A percentile compares a stretch with the other conserved stretches of the same genome.
Conservation (phyloP, 2,329 filamentous ascomycete species). For the Aspergillus glaucus region DNA sequence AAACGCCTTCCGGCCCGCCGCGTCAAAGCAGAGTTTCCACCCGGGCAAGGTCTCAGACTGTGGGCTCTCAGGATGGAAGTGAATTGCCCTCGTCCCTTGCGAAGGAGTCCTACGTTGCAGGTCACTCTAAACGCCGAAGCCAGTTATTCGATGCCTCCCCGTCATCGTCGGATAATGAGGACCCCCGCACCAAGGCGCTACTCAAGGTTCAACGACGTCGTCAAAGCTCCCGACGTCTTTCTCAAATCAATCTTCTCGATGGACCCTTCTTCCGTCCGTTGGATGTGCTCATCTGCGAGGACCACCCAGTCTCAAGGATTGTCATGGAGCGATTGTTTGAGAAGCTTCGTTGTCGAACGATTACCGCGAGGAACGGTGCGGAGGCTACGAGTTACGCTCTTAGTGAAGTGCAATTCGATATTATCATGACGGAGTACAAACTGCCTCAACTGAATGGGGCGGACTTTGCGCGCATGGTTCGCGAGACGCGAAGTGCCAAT, state of each 20-base stretch:
- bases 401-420: slow-evolving; percentile 96
- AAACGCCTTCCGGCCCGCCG: slow-evolving; percentile 54
- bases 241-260: slow-evolving; percentile 79
- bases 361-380: slow-evolving; percentile 81
- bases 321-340: slow-evolving; percentile 99
- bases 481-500: slow-evolving; percentile 93
- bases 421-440: slow-evolving; percentile 97
- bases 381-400: slow-evolving; percentile 91
- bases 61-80: slow-evolving; percentile 80
- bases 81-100: slow-evolving; percentile 62
- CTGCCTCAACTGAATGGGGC: slow-evolving; percentile 90
- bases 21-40: slow-evolving; percentile 60
- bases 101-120: slow-evolving; percentile 55
- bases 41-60: slow-evolving; percentile 79
- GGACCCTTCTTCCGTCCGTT: slow-evolving; percentile 82
- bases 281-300: slow-evolving; percentile 93
- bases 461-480: slow-evolving; percentile 94
- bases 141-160: slow-evolving; percentile 95
- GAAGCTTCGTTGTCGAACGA: slow-evolving; percentile 88
- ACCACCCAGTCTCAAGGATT: slow-evolving; percentile 91
- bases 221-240: slow-evolving; percentile 92
- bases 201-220: slow-evolving; percentile 86
- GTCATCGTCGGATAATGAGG: slow-evolving; percentile 95
- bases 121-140: slow-evolving; percentile 82
- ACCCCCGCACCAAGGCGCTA: slow-evolving; percentile 81